Percentiles rank a stretch among this genome's conserved stretches.
These are phyloP conservation scores for Sarocladium kiliense DNA, from an alignment of 2,329 filamentous ascomycete genomes.

Conservation along the genomic window DNA sequence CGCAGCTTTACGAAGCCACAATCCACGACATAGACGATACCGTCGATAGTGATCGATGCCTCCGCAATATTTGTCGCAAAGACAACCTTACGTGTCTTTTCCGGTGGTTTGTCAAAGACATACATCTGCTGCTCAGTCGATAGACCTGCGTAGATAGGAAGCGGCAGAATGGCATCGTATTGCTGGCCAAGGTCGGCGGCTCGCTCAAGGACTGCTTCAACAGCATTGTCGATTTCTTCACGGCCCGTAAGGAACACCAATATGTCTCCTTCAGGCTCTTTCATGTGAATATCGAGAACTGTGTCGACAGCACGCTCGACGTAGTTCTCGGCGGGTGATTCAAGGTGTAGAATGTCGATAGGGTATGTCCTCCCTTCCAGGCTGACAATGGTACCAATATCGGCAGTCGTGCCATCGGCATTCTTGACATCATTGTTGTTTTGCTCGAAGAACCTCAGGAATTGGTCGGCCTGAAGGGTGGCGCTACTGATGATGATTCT, in stretches of 20 bases:
- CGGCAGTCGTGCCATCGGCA: slow-evolving; percentile 20
- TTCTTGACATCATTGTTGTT: slow-evolving; percentile 16
- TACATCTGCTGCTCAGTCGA: slow-evolving; percentile 91
- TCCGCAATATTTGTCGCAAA: slow-evolving; percentile 95
- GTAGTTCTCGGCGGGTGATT: slow-evolving; percentile 77
- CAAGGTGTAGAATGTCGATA: slow-evolving; percentile 79
- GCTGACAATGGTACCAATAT: slow-evolving; percentile 60
- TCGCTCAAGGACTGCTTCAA: slow-evolving; percentile 75
- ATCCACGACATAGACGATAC: slow-evolving; percentile 87
- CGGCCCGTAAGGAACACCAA: slow-evolving; percentile 87
- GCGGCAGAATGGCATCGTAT: slow-evolving; percentile 24
- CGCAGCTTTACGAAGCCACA: slow-evolving; percentile 86
- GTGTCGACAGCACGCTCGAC: slow-evolving; percentile 77
- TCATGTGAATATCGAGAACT: slow-evolving; percentile 80
- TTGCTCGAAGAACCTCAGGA: slow-evolving; percentile 68
- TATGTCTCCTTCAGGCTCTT: slow-evolving; percentile 79
- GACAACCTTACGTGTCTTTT: slow-evolving; percentile 84
- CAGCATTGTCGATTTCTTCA: slow-evolving; percentile 81
- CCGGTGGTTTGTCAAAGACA: slow-evolving; percentile 79
- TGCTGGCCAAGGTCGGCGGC: slow-evolving; percentile 49
- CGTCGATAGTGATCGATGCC: slow-evolving; percentile 90
- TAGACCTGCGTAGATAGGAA: slow-evolving; percentile 86
- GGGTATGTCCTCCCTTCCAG: slow-evolving; percentile 85
- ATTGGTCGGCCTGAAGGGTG: slow-evolving; percentile 84
- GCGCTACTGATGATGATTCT: slow-evolving; percentile 90